Evolutionary conservation across 2,329 filamentous ascomycete species (phyloP), one percentile per base, ranked within the genome.

Genomic region (Alternaria sp.): DNA sequence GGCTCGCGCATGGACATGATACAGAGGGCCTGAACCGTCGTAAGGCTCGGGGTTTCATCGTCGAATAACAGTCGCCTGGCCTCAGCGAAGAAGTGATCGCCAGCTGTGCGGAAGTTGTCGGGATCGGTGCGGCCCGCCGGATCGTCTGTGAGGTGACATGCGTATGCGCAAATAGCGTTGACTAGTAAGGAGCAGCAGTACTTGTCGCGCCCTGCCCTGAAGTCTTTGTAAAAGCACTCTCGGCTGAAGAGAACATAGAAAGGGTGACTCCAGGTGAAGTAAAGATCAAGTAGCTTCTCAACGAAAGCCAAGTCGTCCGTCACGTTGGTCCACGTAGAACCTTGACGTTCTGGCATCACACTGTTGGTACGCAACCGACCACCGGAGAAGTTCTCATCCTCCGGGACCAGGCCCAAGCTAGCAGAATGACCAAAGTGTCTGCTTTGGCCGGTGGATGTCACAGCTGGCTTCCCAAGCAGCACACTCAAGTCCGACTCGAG

Each of bases 1-100:
- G 88, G 89, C 78, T 93, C 90, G 42, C 90, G 82, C 64, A 92
- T 88, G 6, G 89, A 89, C 89, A 94, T 91, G 68, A 93, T 86
- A 6, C 89, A 89, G 18, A 93, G 80, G 1, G 91, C 90, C 78
- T 93, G 91, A 44, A 91, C 88, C 5, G 89, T 92, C 3, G 90
- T 91, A 30, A 93, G 78, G 7, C 77, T 85, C 62, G 91, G 86
- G 53, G 87, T 86, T 60, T 91, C 81, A 39, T 78, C 75, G 55
- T 85, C 80, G 57, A 85, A 81, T 30, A 91, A 82, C 0, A 92
- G 80, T 9, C 88, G 82, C 61, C 86, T 83, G 7, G 87, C 85
- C 74, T 93, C 90, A 53, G 87, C 86, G 75, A 92, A 93, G 77
- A 92, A 93, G 72, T 91, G 87, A 63, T 92, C 88, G 5, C 91